Conservation (phyloP, 75 land plant genomes). For the Picea glauca region DNA sequence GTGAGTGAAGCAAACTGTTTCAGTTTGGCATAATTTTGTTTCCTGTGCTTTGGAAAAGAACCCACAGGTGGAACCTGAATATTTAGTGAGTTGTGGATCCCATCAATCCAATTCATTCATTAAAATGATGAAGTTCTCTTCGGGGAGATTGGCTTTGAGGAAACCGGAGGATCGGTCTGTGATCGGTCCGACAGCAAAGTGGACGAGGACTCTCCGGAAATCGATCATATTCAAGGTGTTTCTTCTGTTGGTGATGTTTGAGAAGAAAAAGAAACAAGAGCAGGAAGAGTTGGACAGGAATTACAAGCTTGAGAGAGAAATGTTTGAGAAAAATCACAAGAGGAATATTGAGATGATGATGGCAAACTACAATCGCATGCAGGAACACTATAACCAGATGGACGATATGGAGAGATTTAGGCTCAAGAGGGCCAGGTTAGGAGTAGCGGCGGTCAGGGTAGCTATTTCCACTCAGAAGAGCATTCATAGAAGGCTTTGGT, state of each 20-base stretch:
- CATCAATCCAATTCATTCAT: too few species aligned
- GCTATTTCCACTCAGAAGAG: slow-evolving; percentile 42
- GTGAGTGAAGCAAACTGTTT: too few species aligned
- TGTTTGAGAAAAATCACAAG: slow-evolving; percentile 30
- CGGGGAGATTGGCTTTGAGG: too few species aligned
- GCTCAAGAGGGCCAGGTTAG: slow-evolving; percentile 21
- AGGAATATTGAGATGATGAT: slow-evolving; percentile 37
- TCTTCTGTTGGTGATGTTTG: slow-evolving; percentile 18
- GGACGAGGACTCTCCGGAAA: too few species aligned
- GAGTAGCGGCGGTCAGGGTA: slow-evolving; percentile 32
- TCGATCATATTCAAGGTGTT: slow-evolving; percentile 12
- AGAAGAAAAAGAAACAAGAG: slow-evolving; percentile 29
- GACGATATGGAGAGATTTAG: slow-evolving; percentile 27
- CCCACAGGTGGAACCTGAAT: too few species aligned
- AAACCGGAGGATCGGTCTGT: too few species aligned
- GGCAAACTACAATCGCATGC: slow-evolving; percentile 34
- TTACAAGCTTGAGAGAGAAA: slow-evolving; percentile 24
- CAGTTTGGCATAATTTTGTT: too few species aligned
- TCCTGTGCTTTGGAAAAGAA: too few species aligned
- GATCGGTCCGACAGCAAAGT: too few species aligned
- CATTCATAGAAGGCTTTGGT: slow-evolving; percentile 78
- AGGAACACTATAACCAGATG: slow-evolving; percentile 33
- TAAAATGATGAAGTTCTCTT: too few species aligned
- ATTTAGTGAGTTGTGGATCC: too few species aligned
- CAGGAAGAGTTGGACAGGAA: slow-evolving; percentile 33